These are phyloP conservation scores for Amanita rubescens DNA, from an alignment of 768 basidiomycete species.

Conservation along the genomic window DNA sequence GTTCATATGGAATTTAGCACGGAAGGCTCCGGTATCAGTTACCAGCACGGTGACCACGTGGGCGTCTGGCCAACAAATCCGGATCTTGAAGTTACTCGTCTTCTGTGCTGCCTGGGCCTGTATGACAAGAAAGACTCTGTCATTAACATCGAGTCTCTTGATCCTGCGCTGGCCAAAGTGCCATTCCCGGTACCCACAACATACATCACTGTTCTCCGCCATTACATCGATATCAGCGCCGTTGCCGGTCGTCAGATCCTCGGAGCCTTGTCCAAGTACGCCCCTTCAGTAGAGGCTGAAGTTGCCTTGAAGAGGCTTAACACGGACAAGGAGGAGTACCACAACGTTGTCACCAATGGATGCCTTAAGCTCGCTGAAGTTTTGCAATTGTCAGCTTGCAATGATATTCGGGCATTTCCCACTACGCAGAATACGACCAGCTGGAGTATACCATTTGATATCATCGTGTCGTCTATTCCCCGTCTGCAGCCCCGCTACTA, in stretches of 20 bases:
- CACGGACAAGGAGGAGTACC: constrained; percentile 83
- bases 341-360: constrained; percentile 63
- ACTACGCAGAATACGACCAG: constrained; percentile 68
- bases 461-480: constrained; percentile 87
- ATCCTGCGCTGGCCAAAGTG: constrained; percentile 95
- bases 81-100: constrained; percentile 83
- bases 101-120: constrained; percentile 82
- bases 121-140: constrained; percentile 72
- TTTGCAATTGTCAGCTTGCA: constrained; percentile 83
- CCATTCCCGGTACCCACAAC: constrained; percentile 98
- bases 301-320: constrained; percentile 69
- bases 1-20: constrained; percentile 92
- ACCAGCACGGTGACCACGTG: constrained; percentile 97
- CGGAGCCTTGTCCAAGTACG: constrained; percentile 79
- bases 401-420: constrained; percentile 52
- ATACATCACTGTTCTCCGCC: constrained; percentile 85
- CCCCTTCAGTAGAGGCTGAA: constrained; percentile 74
- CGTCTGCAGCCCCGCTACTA: constrained; percentile 97
- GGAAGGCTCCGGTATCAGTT: constrained; percentile 94
- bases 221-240: constrained; percentile 96
- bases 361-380: constrained; percentile 92
- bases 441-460: constrained; percentile 95
- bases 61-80: constrained; percentile 97
- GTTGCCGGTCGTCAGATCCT: constrained; percentile 93
- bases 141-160: constrained; percentile 93